A percentile compares a stretch with the other conserved stretches of the same genome.
Conservation (phyloP, 2,329 filamentous ascomycete species). For the Xylariales sp. region DNA sequence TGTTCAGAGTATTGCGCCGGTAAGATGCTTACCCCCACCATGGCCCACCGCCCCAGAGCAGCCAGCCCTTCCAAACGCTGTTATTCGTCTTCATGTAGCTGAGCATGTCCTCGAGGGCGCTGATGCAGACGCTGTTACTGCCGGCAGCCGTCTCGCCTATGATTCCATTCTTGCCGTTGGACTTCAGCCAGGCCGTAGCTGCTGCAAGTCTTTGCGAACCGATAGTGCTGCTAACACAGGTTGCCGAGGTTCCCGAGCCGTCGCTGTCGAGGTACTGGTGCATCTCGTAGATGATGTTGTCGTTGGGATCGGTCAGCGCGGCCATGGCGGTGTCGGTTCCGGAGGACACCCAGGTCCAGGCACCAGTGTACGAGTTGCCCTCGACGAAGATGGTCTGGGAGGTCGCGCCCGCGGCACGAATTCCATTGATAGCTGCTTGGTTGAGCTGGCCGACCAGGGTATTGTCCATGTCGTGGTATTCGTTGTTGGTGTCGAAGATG, state of each 20-base stretch:
- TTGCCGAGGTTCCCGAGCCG: slow-evolving; percentile 43
- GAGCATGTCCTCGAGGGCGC: too few relatives aligned
- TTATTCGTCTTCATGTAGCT: too few relatives aligned
- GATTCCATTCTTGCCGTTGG: too few relatives aligned
- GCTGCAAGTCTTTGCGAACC: slow-evolving; percentile 39
- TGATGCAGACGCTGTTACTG: too few relatives aligned
- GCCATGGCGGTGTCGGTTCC: slow-evolving; percentile 1
- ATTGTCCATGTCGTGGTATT: slow-evolving; percentile 61
- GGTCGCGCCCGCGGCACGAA: slow-evolving; percentile 54
- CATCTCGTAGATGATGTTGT: slow-evolving; percentile 54
- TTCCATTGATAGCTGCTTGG: slow-evolving; percentile 59
- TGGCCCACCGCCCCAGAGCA: slow-evolving; percentile 55
- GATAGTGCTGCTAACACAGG: slow-evolving; percentile 44
- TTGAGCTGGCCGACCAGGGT: slow-evolving; percentile 54
- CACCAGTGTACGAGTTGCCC: slow-evolving; percentile 50
- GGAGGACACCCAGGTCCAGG: slow-evolving; percentile 35
- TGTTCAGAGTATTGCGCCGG: too few relatives aligned
- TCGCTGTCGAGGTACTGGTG: slow-evolving; percentile 56
- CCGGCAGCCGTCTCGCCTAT: too few relatives aligned
- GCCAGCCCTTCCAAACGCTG: slow-evolving; percentile 52
- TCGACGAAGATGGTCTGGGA: slow-evolving; percentile 52
- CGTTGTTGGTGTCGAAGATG: slow-evolving; percentile 64
- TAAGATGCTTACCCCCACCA: too few relatives aligned
- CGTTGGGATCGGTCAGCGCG: slow-evolving; percentile 31
- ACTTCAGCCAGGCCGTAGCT: slow-evolving; percentile 5